phyloP scores from a whole-genome alignment of 805 yeast genomes.

The Zygosaccharomyces kombuchaensis region DNA sequence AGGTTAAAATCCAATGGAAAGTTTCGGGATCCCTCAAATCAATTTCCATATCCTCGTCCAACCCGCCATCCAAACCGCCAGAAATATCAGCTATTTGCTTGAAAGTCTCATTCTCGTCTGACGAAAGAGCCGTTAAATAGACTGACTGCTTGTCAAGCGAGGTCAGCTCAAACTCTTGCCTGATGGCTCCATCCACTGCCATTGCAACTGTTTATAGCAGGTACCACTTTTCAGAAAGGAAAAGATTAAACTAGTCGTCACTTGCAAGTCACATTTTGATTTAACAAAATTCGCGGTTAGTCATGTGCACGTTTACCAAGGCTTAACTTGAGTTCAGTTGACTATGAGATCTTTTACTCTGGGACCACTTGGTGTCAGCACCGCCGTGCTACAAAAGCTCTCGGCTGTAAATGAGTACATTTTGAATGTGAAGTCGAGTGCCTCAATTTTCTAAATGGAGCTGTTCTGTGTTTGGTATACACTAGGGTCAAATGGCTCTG shows the following conservation, averaged over 20 bases:
- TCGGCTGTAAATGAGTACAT: no score
- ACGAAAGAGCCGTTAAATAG: not conserved
- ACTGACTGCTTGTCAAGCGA: slow-evolving; percentile 1
- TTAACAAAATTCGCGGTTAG: no score
- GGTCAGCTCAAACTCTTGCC: not conserved
- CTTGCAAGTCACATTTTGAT: not conserved
- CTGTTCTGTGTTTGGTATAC: no score
- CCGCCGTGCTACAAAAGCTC: not conserved
- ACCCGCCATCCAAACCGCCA: not conserved
- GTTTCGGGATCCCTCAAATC: slow-evolving; percentile 13
- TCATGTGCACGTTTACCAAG: not conserved
- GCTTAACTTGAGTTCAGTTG: not conserved
- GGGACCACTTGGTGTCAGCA: no score
- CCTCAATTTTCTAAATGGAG: no score
- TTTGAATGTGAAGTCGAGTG: no score
- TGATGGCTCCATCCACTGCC: not conserved
- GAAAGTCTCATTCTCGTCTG: not conserved
- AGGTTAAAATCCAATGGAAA: slow-evolving; percentile 14
- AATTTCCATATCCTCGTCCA: slow-evolving; percentile 13
- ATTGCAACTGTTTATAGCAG: not conserved
- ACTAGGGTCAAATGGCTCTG: not conserved
- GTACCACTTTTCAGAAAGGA: not conserved
- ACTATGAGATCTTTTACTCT: no score
- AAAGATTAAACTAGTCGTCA: not conserved
- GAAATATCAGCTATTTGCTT: not conserved